Base-by-base conservation (phyloP, 2,329 filamentous ascomycete genomes). In the Onygenales sp. region DNA sequence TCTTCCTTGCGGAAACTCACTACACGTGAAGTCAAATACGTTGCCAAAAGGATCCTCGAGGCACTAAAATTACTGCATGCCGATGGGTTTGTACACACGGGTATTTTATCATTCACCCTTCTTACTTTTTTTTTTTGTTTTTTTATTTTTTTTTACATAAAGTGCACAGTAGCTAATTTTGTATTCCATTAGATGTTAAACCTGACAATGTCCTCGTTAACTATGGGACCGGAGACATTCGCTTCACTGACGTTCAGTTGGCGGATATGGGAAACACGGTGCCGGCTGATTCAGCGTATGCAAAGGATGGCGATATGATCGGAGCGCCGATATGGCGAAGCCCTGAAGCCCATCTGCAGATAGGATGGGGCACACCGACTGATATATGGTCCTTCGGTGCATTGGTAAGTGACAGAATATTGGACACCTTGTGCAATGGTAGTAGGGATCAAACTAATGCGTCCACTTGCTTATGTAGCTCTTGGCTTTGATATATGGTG, bases 331-430 rank as follows among this genome's bases (percentile, higher is more conserved):
- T 63, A 27, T 63, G 51, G 17, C 54, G 62, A 17, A 61, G 56
- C 32, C 60, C 62, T 17, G 62, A 65, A 55, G 61, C 56, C 1
- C 61, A 63, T 14, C 54, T 62, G 11, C 44, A 51, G 36, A 54
- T 63, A 7, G n/a, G 42, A 32, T 64, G 62, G 62, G 53, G 57
- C 33, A 60, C 63, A n/a, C 17, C 54, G 34, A 59, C 61, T 34
- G 61, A 66, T 45, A 64, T 65, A 39, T 65, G 59, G 63, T 63
- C 59, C 11, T 64, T 63, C 54, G 58, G 59, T 5, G 54, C 58
- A 45, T 57, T 58, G 47, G 62, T 58, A 58, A 55, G 44, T 31
- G 9, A 3, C 27, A 33, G 1, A 45, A 45, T 33, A 45, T 45
- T 45, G 43, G 43, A 33, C 43, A 14, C 5, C 21, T n/a, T 45